Base-by-base conservation (phyloP, 768 basidiomycete genomes). In the Russula sp. region DNA sequence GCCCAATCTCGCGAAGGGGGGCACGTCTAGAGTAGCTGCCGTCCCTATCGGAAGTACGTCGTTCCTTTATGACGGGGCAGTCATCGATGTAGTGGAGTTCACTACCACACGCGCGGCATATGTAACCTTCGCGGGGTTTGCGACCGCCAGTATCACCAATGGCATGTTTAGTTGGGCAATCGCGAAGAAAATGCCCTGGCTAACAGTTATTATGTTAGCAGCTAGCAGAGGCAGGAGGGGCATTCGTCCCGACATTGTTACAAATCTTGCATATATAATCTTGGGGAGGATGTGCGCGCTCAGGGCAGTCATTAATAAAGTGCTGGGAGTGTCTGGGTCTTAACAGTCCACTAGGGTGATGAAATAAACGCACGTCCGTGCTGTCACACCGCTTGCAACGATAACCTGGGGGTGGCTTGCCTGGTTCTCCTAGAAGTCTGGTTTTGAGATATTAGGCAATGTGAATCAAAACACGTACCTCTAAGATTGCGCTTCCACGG, bases 91-190 rank as follows among this genome's bases (percentile, higher is more conserved):
- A 90, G 75, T 98, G 96, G 7, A 79, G 75, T 63, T 88, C 87
- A 69, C 88, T 91, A 42, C 88, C 93, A 72, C 95, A 98, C 1
- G 93, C 92, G 42, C 91, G 82, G 74, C 95, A 98, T 13, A 90
- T 82, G 68, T 98, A 98, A 57, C 90, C 92, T 63, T 85, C 81
- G 52, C 81, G 88, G 7, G 93, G 92, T 69, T 90, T 90, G 47
- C 78, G 81, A 9, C 90, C 89, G 14, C 90, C 90, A 1, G 90
- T 92, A 70, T 93, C 90, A 13, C 90, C 91, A 5, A 82, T 76
- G 25, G 84, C 84, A 66, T 88, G 80, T 70, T 81, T 83, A 10
- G 86, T 85, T 1, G 95, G 93, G 73, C 93, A 96, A 70, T 96
- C 92, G 41, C 90, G 86, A 58, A 96, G 82, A 68, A 89, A 85